Conservation (phyloP, 2,329 filamentous ascomycete genomes). For the Arachnomyces sp. region DNA sequence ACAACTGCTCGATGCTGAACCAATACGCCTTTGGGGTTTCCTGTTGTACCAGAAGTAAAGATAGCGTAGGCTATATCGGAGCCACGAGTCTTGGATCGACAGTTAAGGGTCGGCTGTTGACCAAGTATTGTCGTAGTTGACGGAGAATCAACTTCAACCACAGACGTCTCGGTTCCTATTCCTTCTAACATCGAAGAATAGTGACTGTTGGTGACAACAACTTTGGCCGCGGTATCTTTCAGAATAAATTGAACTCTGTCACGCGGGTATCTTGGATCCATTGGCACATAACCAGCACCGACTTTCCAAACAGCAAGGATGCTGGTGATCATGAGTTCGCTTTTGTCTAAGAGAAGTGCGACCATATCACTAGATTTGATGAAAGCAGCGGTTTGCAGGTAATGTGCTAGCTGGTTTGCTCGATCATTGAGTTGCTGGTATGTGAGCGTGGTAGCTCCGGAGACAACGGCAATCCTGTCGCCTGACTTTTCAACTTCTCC, state of each 20-base stretch:
- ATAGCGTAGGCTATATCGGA: no score
- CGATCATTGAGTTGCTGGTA: conserved; percentile 5
- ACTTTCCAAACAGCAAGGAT: conserved; percentile 1
- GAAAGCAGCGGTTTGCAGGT: background rate
- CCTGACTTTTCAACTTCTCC: no score
- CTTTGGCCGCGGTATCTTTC: background rate
- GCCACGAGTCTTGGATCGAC: no score
- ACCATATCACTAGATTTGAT: background rate
- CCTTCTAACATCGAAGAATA: background rate
- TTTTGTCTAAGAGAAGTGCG: conserved; percentile 1
- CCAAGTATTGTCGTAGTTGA: no score
- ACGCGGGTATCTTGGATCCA: conserved; percentile 1
- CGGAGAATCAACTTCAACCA: background rate
- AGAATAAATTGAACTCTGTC: background rate
- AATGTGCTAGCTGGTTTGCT: conserved; percentile 4
- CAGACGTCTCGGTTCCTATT: background rate
- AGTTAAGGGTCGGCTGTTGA: no score
- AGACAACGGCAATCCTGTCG: no score
- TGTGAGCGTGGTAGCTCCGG: background rate
- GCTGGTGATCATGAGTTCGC: background rate
- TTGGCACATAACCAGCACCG: background rate
- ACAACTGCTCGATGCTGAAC: background rate
- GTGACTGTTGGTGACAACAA: background rate
- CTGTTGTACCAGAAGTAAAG: conserved; percentile 14
- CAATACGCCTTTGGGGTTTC: conserved; percentile 11